Percentiles rank a stretch among this genome's conserved stretches.
These are phyloP conservation scores for Neopestalotiopsis clavispora DNA, from an alignment of 2,329 filamentous ascomycete species.

Conservation along the genomic window DNA sequence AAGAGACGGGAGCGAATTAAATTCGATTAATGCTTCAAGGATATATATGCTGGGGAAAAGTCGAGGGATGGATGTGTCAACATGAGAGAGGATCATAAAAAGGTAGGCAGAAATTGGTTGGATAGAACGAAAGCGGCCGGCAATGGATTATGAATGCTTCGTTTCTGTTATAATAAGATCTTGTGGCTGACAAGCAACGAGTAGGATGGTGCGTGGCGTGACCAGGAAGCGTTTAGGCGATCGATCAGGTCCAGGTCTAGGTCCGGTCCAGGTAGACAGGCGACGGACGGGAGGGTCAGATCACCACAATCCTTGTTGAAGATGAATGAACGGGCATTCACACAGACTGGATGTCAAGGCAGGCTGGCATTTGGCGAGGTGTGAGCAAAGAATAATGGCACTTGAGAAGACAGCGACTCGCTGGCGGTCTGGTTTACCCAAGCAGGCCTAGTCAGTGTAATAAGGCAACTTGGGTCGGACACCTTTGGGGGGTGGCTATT, in stretches of 20 bases:
- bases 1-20: not conserved
- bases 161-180: not conserved
- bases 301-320: not conserved
- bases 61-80: constrained; percentile 15
- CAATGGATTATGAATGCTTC: constrained; percentile 13
- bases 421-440: not conserved
- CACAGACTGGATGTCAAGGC: constrained; percentile 6
- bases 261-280: too few relatives aligned
- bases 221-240: constrained; percentile 11
- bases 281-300: constrained; percentile 5
- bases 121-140: not conserved
- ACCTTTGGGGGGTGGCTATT: not conserved
- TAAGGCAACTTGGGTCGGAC: not conserved
- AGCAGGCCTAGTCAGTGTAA: not conserved
- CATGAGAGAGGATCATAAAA: constrained; percentile 9
- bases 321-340: not conserved
- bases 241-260: not conserved
- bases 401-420: not conserved
- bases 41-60: constrained; percentile 5
- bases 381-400: not conserved
- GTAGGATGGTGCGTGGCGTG: constrained; percentile 7
- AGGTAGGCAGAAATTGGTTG: constrained; percentile 16
- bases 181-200: constrained; percentile 7
- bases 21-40: not conserved
- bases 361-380: not conserved